Evolutionary conservation across 1,284 basidiomycete genomes (phyloP).

Genomic region (Cutaneotrichosporon arboriforme): DNA sequence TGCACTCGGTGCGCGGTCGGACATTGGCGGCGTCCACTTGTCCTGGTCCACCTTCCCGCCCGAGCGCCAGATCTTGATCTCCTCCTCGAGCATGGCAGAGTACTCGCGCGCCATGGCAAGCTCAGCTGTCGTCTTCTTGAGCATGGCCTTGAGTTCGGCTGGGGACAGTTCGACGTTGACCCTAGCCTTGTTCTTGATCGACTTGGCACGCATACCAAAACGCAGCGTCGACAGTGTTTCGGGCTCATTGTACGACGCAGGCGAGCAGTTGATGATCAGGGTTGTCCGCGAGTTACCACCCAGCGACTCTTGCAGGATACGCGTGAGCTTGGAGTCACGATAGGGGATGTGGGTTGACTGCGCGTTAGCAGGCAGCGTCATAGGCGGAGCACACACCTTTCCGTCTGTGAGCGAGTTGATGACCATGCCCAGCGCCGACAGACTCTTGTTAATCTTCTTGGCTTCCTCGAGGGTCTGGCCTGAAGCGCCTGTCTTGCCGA

Average conservation of each 20-base stretch:
- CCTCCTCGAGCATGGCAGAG: conserved; percentile 83
- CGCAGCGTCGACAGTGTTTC: conserved; percentile 97
- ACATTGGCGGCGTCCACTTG: conserved; percentile 65
- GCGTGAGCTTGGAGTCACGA: conserved; percentile 97
- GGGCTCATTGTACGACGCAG: conserved; percentile 90
- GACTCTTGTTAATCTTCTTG: conserved; percentile 99
- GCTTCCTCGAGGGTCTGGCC: conserved; percentile 98
- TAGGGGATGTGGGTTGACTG: conserved; percentile 97
- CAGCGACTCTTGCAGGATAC: conserved; percentile 98
- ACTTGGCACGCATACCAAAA: conserved; percentile 98
- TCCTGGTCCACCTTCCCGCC: conserved; percentile 80
- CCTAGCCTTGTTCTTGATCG: conserved; percentile 98
- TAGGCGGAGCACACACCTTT: conserved; percentile 62
- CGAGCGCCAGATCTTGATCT: conserved; percentile 82
- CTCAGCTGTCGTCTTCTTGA: conserved; percentile 84
- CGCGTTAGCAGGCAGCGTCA: background rate
- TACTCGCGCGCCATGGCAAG: conserved; percentile 79
- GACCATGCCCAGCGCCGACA: conserved; percentile 98
- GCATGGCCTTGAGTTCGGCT: conserved; percentile 84
- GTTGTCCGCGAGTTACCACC: conserved; percentile 99
- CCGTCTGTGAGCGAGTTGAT: conserved; percentile 97
- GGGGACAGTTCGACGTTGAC: conserved; percentile 98
- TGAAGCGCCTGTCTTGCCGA: conserved; percentile 95
- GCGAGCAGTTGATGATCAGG: conserved; percentile 98
- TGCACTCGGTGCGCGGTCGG: conserved; percentile 46